These are phyloP conservation scores for Aspergillus sclerotioniger DNA, from an alignment of 495 filamentous ascomycete species.

Conservation along the genomic window DNA sequence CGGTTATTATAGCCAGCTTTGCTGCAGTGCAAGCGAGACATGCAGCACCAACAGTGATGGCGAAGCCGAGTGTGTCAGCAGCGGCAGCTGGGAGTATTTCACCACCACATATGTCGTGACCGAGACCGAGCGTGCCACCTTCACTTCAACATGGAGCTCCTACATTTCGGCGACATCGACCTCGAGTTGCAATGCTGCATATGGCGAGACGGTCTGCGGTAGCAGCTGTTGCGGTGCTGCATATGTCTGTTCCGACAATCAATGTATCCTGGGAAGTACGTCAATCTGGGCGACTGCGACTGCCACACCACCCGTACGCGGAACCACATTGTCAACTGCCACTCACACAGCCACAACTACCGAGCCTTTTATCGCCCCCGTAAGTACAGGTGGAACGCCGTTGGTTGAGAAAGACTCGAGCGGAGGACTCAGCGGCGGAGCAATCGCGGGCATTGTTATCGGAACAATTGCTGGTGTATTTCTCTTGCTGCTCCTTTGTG, in stretches of 20 bases:
- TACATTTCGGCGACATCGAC: conserved; percentile 36
- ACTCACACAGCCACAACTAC: conserved; percentile 61
- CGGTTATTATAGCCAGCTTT: conserved; percentile 64
- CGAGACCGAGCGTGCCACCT: conserved; percentile 65
- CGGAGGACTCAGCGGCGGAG: conserved; percentile 70
- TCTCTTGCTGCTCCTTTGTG: conserved; percentile 69
- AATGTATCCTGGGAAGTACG: conserved; percentile 42
- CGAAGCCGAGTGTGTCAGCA: conserved; percentile 53
- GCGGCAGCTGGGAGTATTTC: conserved; percentile 50
- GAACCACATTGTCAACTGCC: conserved; percentile 62
- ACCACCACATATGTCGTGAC: conserved; percentile 64
- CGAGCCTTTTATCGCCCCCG: conserved; percentile 55
- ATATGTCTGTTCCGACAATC: conserved; percentile 59
- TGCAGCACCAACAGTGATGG: conserved; percentile 62
- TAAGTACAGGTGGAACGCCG: conserved; percentile 50
- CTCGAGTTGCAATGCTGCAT: conserved; percentile 52
- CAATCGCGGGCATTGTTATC: conserved; percentile 94
- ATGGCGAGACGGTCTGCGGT: conserved; percentile 68
- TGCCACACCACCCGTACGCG: conserved; percentile 60
- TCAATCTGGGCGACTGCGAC: conserved; percentile 38
- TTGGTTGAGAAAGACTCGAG: conserved; percentile 44
- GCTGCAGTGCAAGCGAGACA: conserved; percentile 57
- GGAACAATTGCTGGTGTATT: conserved; percentile 75
- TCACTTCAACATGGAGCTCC: conserved; percentile 66
- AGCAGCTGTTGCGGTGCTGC: conserved; percentile 68